Percentiles rank a stretch among this genome's conserved stretches.
Conservation (phyloP, 2,329 filamentous ascomycete species). For the Neonectria coccinea region DNA sequence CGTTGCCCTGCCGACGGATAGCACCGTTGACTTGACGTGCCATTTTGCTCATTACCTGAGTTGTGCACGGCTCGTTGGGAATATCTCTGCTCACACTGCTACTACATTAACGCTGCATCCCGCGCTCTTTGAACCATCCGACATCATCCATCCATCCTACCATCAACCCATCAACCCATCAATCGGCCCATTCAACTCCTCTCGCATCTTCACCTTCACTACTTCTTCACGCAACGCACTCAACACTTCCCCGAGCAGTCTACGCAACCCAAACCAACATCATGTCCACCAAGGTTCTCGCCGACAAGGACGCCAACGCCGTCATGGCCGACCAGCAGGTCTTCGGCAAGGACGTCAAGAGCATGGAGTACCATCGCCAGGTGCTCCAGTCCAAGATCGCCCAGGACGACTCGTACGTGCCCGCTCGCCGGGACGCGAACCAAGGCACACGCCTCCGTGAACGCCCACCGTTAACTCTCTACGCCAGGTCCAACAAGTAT, state of each 20-base stretch:
- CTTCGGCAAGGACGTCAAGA: conserved; percentile 66
- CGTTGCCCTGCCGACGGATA: conserved; percentile 45
- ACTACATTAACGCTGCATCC: conserved; percentile 10
- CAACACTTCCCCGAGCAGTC: not conserved
- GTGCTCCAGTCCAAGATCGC: conserved; percentile 77
- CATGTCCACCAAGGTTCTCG: conserved; percentile 72
- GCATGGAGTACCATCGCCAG: conserved; percentile 83
- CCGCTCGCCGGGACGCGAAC: no score
- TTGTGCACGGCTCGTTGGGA: conserved; percentile 22
- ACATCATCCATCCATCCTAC: conserved; percentile 5
- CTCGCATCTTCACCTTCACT: conserved; percentile 1
- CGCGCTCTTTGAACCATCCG: not conserved
- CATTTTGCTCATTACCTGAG: conserved; percentile 3
- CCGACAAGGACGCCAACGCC: conserved; percentile 74
- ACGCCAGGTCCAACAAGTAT: conserved; percentile 65
- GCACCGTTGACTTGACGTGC: conserved; percentile 38
- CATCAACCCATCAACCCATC: not conserved
- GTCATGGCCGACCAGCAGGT: conserved; percentile 52
- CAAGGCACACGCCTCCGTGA: not conserved
- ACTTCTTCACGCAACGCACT: not conserved
- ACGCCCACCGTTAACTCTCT: conserved; percentile 27
- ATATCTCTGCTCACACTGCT: conserved; percentile 5
- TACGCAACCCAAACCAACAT: not conserved
- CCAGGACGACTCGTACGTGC: conserved; percentile 72
- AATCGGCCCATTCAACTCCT: not conserved